Evolutionary conservation across 257 asterid genomes (phyloP), one percentile per base, ranked within the genome.

Genomic region (Avicennia marina): DNA sequence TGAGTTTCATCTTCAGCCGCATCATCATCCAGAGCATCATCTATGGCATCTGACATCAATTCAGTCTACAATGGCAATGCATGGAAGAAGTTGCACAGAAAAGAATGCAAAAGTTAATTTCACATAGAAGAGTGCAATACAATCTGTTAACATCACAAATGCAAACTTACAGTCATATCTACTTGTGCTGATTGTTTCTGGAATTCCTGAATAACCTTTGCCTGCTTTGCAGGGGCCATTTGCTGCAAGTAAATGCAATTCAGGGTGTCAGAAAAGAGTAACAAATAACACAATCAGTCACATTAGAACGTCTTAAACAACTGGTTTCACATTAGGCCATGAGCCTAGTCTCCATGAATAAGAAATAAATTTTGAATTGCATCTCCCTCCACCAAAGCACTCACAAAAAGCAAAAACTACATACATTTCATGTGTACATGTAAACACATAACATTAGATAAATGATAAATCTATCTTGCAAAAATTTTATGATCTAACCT

Each of bases 1-100:
- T 90, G 96, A 18, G 96, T 78, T 80, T 90, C 98, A 25, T 90
- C 98, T 73, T 87, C 96, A 59, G 96, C 98, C 65, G 87, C 98
- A 36, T 87, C 98, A 58, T 81, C 59, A 65, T 90, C 98, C 74
- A 90, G 76, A 77, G 63, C 86, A 71, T 85, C 94, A 57, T 87
- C 96, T 26, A 90, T 90, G 76, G 84, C 76, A 56, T 91, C 98
- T 27, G 94, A 80, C 91, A 85, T 90, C 95, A 90, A 84, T 80
- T 90, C 98, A 62, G 96, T 79, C 98, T 90, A 69, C 70, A 48
- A 38, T n/a, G 60, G 53, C 22, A 65, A 29, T 21, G 63, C 17
- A 41, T 12, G 24, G 17, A 32, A 54, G 36, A n/a, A 33, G 2
- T 7, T 11, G 17, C 25, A 24, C 9, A 53, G 11, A 16, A 41